Evolutionary conservation across 805 yeast genomes (phyloP).

Genomic region (Barnettozyma vustinii): DNA sequence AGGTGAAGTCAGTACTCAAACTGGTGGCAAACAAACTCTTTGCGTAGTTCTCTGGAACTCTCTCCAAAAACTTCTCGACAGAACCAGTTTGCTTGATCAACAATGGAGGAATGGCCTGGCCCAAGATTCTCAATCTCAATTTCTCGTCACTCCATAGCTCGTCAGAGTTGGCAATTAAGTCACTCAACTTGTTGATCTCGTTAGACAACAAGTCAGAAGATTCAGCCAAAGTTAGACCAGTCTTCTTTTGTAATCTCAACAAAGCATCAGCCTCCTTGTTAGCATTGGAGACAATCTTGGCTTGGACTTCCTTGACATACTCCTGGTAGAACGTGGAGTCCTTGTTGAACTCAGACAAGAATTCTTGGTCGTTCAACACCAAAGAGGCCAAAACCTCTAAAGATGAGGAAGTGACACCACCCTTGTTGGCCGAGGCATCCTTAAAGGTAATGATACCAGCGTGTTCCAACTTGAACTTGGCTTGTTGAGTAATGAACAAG

Average conservation of each 20-base stretch:
- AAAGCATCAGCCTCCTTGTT: conserved; percentile 77
- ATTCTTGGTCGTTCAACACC: conserved; percentile 80
- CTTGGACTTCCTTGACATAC: conserved; percentile 85
- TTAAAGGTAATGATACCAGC: conserved; percentile 87
- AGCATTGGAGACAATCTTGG: conserved; percentile 71
- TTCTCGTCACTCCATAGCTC: conserved; percentile 76
- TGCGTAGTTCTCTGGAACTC: conserved; percentile 85
- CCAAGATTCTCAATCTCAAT: conserved; percentile 72
- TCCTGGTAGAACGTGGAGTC: conserved; percentile 71
- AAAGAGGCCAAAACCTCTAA: conserved; percentile 92
- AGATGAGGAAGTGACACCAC: conserved; percentile 97
- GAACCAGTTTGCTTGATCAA: conserved; percentile 70
- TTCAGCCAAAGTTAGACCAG: conserved; percentile 55
- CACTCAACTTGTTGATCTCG: conserved; percentile 80
- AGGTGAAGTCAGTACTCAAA: conserved; percentile 24
- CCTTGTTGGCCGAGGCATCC: conserved; percentile 96
- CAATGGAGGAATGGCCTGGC: conserved; percentile 72
- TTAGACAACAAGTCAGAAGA: conserved; percentile 80
- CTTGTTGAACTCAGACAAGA: conserved; percentile 66
- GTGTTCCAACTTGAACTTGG: conserved; percentile 77
- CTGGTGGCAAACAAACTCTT: conserved; percentile 62
- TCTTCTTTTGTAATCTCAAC: conserved; percentile 67
- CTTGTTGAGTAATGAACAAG: conserved; percentile 89
- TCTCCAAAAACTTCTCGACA: conserved; percentile 56
- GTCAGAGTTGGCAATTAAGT: conserved; percentile 78